Evolutionary conservation across 495 filamentous ascomycete genomes (phyloP), one percentile per base, ranked within the genome.

Genomic region (Neohortaea acidophila): DNA sequence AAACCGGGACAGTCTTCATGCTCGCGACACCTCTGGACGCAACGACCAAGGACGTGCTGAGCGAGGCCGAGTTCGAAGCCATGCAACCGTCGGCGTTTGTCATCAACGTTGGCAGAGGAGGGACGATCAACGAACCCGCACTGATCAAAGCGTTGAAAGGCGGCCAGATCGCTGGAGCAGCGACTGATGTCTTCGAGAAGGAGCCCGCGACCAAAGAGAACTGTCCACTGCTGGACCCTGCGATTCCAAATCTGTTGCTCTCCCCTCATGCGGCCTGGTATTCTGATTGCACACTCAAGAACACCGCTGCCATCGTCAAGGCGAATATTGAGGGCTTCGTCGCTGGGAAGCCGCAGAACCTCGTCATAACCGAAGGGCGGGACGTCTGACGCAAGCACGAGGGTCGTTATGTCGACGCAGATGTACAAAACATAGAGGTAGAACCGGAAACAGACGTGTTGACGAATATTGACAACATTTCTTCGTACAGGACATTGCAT

Each of bases 61-160:
- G 57, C 0, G 48, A 47, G 0, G 40, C 55, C 0, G 72, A 76
- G 51, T 53, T 77, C 10, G 21, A 41, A n/a, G 30, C 52, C 10
- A 73, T 77, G 67, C 55, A 51, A 10, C 43, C 52, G 0, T 55
- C 66, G 24, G 57, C 64, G 2, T 38, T 76, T 12, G 15, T 77
- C 9, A 52, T 75, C 33, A 33, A 78, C 48, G 63, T 73, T 27
- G 62, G 66, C 4, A 57, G 72, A 2, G 72, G 72, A 2, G 72
- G 70, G 0, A 67, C 75, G 38, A 65, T 76, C 4, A 60, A 74
- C 36, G 72, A 77, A 45, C 28, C 34, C 3, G 68, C 63, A 0
- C 44, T 75, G 0, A 51, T 66, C 1, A 43, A 55, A 15, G 72
- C 70, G 13, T 48, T 75, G 17, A 54, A 51, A 33, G 52, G 62